Percentiles rank a stretch among this genome's conserved stretches.
Evolutionary conservation across 495 filamentous ascomycete genomes (phyloP).

Genomic region (Xylaria acuta): DNA sequence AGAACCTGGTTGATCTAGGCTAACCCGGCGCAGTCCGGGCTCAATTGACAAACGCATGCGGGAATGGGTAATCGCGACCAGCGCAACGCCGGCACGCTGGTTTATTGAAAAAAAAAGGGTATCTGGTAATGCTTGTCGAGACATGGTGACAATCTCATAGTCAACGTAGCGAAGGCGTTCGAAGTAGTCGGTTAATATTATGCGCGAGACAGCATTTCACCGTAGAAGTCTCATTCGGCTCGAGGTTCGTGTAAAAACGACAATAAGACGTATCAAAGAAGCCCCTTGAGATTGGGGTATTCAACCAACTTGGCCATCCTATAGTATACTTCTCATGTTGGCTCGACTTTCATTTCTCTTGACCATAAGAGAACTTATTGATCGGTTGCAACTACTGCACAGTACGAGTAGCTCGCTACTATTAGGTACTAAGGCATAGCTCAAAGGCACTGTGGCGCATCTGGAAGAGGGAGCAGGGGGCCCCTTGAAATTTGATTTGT

Average conservation of each 20-base stretch:
- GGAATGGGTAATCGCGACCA: too few relatives aligned
- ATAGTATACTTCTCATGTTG: background rate
- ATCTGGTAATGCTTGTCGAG: too few relatives aligned
- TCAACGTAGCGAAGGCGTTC: too few relatives aligned
- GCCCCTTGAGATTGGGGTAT: background rate
- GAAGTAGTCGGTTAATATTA: background rate
- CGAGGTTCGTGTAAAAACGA: too few relatives aligned
- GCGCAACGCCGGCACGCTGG: too few relatives aligned
- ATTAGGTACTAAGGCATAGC: background rate
- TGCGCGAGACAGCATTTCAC: background rate
- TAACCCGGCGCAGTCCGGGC: too few relatives aligned
- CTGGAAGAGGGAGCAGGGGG: too few relatives aligned
- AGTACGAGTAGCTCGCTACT: background rate
- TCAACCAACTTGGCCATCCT: background rate
- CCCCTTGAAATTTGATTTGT: background rate
- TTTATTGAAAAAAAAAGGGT: too few relatives aligned
- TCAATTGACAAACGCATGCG: too few relatives aligned
- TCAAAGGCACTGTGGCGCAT: background rate
- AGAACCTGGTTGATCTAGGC: too few relatives aligned
- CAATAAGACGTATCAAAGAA: too few relatives aligned
- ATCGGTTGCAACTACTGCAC: background rate
- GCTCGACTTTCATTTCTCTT: background rate
- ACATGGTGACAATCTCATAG: too few relatives aligned
- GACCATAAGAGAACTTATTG: background rate
- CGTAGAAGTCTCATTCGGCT: background rate